Evolutionary conservation across 257 asterid species (phyloP), one percentile per base, ranked within the genome.

Genomic region (Ilex aquifolium): DNA sequence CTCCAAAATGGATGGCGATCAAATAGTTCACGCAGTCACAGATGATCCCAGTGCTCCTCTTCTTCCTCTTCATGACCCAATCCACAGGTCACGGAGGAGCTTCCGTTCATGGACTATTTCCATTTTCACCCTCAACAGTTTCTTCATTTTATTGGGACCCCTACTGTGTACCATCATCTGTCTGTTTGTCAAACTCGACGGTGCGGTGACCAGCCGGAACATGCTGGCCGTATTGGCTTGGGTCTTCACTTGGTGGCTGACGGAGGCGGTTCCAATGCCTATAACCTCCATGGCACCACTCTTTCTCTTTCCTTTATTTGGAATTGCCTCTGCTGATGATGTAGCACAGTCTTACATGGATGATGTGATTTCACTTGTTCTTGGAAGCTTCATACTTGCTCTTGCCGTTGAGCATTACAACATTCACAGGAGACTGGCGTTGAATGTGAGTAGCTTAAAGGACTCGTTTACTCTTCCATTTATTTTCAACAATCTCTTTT

Each of bases 251-350:
- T 91, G 98, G 98, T 91, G 96, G 96, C 57, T 86, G 61, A 78
- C 98, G 69, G 92, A 88, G 85, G 95, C 96, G 53, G 92, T 91
- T 64, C 98, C 98, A 13, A 88, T 91, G 96, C 96, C 96, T 54
- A 60, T 91, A 12, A 88, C 98, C 1, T 88, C 98, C 64, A 86
- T 91, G 96, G 61, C 98, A 7, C 98, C 96, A 67, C 72, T 91
- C 21, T 91, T 91, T 78, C 88, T 91, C 31, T 88, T 88, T 69
- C 98, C 98, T 2, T 72, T 88, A 2, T 88, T 91, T 62, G 98
- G 98, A 44, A 88, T 91, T 67, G 58, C 95, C 14, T 49, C 88
- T 30, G 83, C 95, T 27, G 96, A 91, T 7, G 95, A 81, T 64
- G 96, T 91, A 21, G 98, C 95, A 2, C 73, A 65, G 1, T 78